phyloP scores from a whole-genome alignment of 1,284 basidiomycete species.

The Ceratobasidium sp. region DNA sequence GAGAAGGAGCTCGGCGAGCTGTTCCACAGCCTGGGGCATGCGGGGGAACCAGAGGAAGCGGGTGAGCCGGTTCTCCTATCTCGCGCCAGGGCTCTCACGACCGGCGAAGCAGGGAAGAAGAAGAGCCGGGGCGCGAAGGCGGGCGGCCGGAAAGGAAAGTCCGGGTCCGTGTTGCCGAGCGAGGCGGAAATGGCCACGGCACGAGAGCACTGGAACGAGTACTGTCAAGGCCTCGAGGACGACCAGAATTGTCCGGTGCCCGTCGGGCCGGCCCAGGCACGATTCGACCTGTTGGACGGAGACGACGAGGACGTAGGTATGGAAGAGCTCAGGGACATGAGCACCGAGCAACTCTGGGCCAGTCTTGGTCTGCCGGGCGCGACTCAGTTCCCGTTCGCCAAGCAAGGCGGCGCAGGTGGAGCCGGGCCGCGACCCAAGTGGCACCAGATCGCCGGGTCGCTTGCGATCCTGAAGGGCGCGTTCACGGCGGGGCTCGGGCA shows the following conservation, averaged over 20 bases:
- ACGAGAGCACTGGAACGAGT: not conserved
- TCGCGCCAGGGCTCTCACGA: not conserved
- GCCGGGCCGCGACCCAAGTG: not conserved
- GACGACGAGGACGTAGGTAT: slow-evolving; percentile 15
- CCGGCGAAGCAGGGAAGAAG: not conserved
- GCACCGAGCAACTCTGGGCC: not conserved
- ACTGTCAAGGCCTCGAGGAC: not conserved
- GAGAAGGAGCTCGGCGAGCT: not conserved
- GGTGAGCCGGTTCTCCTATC: not conserved
- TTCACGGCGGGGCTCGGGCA: not conserved
- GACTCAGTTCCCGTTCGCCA: slow-evolving; percentile 2
- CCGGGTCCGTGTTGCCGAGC: not conserved
- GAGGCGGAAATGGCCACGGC: slow-evolving; percentile 5
- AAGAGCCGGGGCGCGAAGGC: not conserved
- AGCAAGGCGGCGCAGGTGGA: not conserved
- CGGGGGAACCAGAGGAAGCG: not conserved
- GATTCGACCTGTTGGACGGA: not conserved
- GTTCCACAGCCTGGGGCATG: not conserved
- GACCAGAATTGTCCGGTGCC: not conserved
- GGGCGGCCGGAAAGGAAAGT: not conserved
- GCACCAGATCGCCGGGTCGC: slow-evolving; percentile 27
- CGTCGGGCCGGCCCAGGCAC: not conserved
- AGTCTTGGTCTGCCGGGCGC: slow-evolving; percentile 2
- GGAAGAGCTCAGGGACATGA: not conserved
- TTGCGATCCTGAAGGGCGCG: not conserved